These are phyloP conservation scores for Exophiala sideris DNA, from an alignment of 2,329 filamentous ascomycete species.

Conservation along the genomic window DNA sequence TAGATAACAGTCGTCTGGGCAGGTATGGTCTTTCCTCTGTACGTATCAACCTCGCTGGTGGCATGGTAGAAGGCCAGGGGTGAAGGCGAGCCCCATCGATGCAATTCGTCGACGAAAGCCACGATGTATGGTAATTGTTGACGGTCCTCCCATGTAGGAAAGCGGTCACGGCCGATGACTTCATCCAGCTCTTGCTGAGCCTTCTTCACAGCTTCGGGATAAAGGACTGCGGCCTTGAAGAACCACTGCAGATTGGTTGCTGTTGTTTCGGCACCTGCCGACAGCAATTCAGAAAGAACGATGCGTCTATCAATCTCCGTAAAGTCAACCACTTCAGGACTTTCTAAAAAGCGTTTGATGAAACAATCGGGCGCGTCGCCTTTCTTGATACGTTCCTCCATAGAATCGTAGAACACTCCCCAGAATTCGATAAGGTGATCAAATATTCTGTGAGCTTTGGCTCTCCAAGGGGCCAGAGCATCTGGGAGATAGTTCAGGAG, in stretches of 20 bases:
- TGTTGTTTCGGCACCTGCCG: conserved; percentile 16
- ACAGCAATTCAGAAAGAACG: conserved; percentile 11
- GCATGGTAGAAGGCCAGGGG: conserved; percentile 45
- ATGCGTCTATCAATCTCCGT: neutral
- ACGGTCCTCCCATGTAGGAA: conserved; percentile 38
- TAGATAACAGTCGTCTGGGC: conserved; percentile 2
- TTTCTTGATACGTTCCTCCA: conserved; percentile 6
- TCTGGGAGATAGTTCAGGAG: conserved; percentile 41
- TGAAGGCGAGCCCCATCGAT: conserved; percentile 42
- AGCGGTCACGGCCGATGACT: conserved; percentile 29
- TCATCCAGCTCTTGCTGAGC: conserved; percentile 37
- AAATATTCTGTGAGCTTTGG: neutral
- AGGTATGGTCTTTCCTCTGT: conserved; percentile 26
- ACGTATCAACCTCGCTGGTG: conserved; percentile 23
- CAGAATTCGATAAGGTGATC: conserved; percentile 13
- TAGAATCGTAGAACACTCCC: conserved; percentile 13
- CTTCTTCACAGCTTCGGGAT: conserved; percentile 52
- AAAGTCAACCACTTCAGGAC: too few species aligned
- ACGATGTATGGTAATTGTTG: conserved; percentile 35
- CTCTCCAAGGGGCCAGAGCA: conserved; percentile 33
- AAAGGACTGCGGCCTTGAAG: conserved; percentile 29
- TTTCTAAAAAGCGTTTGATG: conserved; percentile 8
- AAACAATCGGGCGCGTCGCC: conserved; percentile 15
- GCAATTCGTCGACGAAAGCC: conserved; percentile 41
- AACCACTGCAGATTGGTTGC: conserved; percentile 18